Base-by-base conservation (phyloP, 2,329 filamentous ascomycete genomes). In the Ophiostoma perfectum region DNA sequence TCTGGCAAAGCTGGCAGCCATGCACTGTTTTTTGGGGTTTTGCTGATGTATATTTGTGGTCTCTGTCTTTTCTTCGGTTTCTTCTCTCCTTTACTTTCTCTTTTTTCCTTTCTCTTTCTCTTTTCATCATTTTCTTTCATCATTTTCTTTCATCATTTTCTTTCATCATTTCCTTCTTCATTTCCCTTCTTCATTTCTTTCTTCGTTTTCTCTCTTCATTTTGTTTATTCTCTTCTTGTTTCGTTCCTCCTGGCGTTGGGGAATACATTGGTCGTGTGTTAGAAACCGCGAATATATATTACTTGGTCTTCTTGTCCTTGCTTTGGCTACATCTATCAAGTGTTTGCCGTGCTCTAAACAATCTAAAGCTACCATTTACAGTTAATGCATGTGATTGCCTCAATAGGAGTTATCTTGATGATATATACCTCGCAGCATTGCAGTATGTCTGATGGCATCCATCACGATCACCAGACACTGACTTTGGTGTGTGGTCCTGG, bases 231-330 rank as follows among this genome's bases (percentile, higher is more conserved):
- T 36, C 49, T 41, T 60, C 41, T 38, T 52, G 16, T 68, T 18
- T 52, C 41, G 12, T 52, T 63, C 12, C 27, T 60, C 38, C 12
- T 60, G 55, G 55, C 55, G 55, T 60, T 60, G 55, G 55, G 27
- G 27, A 27, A 60, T 60, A 11, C 55, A 60, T 60, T 27, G 27
- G 55, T 60, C 55, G 27, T 14, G 55, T 38, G 52, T 60, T 39
- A 38, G 55, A 60, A 38, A 39, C 55, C 55, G 55, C 55, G 27
- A 9, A 60, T 38, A 38, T 3, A 60, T 60, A 44, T 44, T 12
- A 9, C 42, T 47, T 47, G 14, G 45, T 47, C 45, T 47, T 14
- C 3, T 14, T 47, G 45, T 47, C 45, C 14, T n/a, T 52, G 11
- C 18, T 52, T 18, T 52, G n/a, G 14, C 47, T 27, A n/a, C 47